phyloP scores from a whole-genome alignment of 257 asterid genomes.

The Coffea canephora region DNA sequence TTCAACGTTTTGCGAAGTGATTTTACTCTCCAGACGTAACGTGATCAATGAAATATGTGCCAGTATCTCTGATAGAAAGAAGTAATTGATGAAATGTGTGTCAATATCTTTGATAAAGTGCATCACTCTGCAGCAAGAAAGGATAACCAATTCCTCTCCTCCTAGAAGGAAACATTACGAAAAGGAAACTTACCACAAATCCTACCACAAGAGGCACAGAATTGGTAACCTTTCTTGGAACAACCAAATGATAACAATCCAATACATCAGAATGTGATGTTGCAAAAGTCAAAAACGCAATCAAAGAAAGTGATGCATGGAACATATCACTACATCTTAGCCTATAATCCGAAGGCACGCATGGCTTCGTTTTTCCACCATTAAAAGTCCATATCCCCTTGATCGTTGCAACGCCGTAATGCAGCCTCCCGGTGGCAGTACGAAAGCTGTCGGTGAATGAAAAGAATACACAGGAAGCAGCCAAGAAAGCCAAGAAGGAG shows the following conservation, averaged over 20 bases:
- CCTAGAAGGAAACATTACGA: slow-evolving; percentile 57
- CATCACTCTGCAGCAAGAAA: slow-evolving; percentile 55
- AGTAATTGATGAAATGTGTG: neutral
- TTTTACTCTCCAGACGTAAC: too few relatives aligned
- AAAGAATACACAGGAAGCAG: slow-evolving; percentile 47
- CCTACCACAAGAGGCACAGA: slow-evolving; percentile 47
- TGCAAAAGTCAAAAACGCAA: slow-evolving; percentile 54
- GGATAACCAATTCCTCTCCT: slow-evolving; percentile 67
- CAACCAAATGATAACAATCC: slow-evolving; percentile 39
- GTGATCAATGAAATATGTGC: too few relatives aligned
- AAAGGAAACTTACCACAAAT: slow-evolving; percentile 43
- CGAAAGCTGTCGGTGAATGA: slow-evolving; percentile 55
- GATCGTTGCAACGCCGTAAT: slow-evolving; percentile 56
- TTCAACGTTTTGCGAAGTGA: too few relatives aligned
- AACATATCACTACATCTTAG: slow-evolving; percentile 51
- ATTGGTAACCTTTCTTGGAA: slow-evolving; percentile 41
- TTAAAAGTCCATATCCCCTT: slow-evolving; percentile 52
- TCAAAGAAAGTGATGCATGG: slow-evolving; percentile 44
- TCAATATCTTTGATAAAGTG: slow-evolving; percentile 2
- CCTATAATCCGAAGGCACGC: slow-evolving; percentile 34
- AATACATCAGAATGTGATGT: slow-evolving; percentile 49
- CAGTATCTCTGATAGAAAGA: too few relatives aligned
- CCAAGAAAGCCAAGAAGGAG: slow-evolving; percentile 35
- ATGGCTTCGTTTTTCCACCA: slow-evolving; percentile 40
- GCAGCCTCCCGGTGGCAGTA: slow-evolving; percentile 46